These are phyloP conservation scores for Schizothecium vesticola DNA, from an alignment of 495 filamentous ascomycete species.

Conservation along the genomic window DNA sequence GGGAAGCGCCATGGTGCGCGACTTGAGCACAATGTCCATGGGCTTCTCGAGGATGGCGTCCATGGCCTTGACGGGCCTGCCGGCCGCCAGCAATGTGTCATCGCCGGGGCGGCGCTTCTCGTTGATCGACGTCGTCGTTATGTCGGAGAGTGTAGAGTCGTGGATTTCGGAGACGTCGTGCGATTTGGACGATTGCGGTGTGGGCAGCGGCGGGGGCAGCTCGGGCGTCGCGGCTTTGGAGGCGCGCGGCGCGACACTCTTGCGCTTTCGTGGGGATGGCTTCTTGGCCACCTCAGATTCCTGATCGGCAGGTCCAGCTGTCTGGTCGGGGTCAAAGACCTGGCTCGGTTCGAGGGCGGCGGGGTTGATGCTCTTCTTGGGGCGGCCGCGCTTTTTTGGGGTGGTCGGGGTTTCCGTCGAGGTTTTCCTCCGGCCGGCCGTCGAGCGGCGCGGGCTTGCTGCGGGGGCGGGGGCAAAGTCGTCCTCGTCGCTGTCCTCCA, in stretches of 20 bases:
- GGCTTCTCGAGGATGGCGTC: constrained; percentile 76
- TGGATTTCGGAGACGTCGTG: constrained; percentile 42
- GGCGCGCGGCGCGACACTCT: constrained; percentile 56
- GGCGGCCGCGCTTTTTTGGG: constrained; percentile 25
- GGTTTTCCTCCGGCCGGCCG: constrained; percentile 51
- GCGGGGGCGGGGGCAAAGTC: constrained; percentile 73
- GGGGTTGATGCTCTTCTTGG: constrained; percentile 31
- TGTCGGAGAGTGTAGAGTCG: constrained; percentile 68
- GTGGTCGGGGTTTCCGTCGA: constrained; percentile 29
- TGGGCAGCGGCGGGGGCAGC: constrained; percentile 43
- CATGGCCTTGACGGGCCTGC: constrained; percentile 66
- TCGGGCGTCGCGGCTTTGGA: constrained; percentile 45
- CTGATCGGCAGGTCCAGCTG: constrained; percentile 38
- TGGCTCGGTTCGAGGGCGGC: constrained; percentile 53
- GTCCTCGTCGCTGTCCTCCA: constrained; percentile 61
- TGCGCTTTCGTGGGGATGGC: constrained; percentile 60
- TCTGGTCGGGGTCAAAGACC: constrained; percentile 54
- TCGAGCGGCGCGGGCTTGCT: constrained; percentile 37
- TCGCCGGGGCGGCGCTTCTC: constrained; percentile 25
- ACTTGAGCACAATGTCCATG: constrained; percentile 92
- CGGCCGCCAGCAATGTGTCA: constrained; percentile 36
- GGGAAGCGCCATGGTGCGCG: constrained; percentile 63
- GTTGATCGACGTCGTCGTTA: constrained; percentile 67
- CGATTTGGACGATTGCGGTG: constrained; percentile 38
- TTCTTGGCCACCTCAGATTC: constrained; percentile 50